Evolutionary conservation across 2,329 filamentous ascomycete genomes (phyloP).

Genomic region (Monilinia polystroma): DNA sequence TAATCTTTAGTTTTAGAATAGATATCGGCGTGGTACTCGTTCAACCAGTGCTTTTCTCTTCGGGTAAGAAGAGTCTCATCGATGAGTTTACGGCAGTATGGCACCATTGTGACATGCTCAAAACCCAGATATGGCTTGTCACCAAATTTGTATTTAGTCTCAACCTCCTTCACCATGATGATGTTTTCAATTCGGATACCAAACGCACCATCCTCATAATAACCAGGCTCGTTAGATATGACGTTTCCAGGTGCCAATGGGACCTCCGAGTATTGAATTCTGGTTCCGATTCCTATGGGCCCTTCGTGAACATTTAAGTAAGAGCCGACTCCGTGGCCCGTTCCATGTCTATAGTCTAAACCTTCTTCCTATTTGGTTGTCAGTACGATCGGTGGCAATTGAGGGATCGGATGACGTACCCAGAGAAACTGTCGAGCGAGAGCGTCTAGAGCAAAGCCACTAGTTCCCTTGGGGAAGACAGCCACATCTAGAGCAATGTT

Average conservation of each 20-base stretch:
- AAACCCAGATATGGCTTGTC: constrained; percentile 94
- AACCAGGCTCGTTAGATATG: constrained; percentile 92
- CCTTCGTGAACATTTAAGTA: constrained; percentile 97
- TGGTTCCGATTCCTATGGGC: constrained; percentile 91
- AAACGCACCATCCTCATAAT: constrained; percentile 93
- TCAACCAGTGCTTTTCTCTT: constrained; percentile 81
- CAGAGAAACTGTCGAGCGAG: constrained; percentile 90
- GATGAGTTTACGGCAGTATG: constrained; percentile 86
- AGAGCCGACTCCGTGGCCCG: constrained; percentile 91
- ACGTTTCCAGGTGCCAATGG: constrained; percentile 89
- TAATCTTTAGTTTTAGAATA: constrained; percentile 75
- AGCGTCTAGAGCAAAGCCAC: constrained; percentile 84
- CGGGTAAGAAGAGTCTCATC: constrained; percentile 69
- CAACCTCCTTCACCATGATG: constrained; percentile 83
- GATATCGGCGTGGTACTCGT: constrained; percentile 79
- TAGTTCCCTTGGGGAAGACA: constrained; percentile 92
- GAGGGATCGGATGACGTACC: constrained; percentile 50
- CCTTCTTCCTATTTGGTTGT: constrained; percentile 58
- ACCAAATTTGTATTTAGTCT: constrained; percentile 84
- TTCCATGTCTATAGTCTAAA: constrained; percentile 93
- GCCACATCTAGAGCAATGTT: constrained; percentile 84
- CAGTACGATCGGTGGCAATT: constrained; percentile 18
- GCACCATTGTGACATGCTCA: constrained; percentile 96
- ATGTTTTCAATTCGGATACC: constrained; percentile 97
- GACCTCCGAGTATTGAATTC: constrained; percentile 88